These are phyloP conservation scores for Penicillium hordei DNA, from an alignment of 2,329 filamentous ascomycete species.

Conservation along the genomic window DNA sequence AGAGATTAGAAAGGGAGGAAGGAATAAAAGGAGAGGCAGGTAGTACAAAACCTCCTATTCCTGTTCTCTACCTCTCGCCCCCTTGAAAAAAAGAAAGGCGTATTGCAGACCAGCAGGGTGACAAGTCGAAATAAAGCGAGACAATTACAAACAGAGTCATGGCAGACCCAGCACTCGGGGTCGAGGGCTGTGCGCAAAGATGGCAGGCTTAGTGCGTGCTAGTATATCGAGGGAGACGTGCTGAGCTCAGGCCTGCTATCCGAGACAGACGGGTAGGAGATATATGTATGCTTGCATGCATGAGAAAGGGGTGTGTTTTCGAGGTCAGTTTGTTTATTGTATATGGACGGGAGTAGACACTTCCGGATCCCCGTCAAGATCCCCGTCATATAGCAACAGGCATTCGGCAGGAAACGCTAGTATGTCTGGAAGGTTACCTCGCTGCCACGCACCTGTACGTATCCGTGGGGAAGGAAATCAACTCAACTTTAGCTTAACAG, in stretches of 20 bases:
- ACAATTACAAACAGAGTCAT: conserved; percentile 12
- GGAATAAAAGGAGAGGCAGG: not conserved
- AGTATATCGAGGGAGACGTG: conserved; percentile 13
- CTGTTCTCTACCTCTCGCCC: not conserved
- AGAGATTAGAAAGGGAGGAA: not conserved
- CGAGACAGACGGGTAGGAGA: conserved; percentile 23
- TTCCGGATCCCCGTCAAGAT: not conserved
- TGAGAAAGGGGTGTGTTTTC: conserved; percentile 3
- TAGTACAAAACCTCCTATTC: not conserved
- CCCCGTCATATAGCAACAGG: no score
- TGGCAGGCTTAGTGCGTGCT: not conserved
- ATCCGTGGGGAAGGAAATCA: not conserved
- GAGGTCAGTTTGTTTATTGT: not conserved
- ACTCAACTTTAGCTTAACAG: not conserved
- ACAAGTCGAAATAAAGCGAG: conserved; percentile 1
- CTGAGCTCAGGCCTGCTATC: conserved; percentile 21
- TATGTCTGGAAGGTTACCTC: not conserved
- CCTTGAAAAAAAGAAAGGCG: not conserved
- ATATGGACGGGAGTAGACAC: not conserved
- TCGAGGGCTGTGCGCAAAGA: conserved; percentile 19
- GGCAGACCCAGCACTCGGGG: not conserved
- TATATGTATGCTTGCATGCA: conserved; percentile 16
- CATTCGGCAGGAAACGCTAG: not conserved
- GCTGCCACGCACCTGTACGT: not conserved
- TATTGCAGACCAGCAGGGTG: not conserved